Conservation (phyloP, 345 rosid genomes). For the Jatropha curcas region DNA sequence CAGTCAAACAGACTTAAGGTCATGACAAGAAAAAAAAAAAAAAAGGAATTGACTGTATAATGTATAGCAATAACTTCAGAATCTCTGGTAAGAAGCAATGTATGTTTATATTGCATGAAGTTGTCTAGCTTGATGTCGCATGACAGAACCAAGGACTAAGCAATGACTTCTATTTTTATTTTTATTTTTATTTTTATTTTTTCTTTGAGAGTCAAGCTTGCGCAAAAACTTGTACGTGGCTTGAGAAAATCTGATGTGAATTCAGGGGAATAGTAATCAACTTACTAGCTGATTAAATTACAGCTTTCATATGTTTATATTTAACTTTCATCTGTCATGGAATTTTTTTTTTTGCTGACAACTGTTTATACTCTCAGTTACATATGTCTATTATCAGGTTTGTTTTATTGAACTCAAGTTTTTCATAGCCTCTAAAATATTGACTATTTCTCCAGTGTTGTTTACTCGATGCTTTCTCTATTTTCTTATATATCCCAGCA, state of each 20-base stretch:
- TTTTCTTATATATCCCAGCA: conserved; percentile 26
- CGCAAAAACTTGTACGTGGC: not conserved
- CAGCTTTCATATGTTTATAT: not conserved
- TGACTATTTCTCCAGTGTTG: not conserved
- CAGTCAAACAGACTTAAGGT: not conserved
- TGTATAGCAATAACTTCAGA: not conserved
- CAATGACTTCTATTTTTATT: not conserved
- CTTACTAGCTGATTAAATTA: not conserved
- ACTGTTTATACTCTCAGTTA: not conserved
- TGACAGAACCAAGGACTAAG: not conserved
- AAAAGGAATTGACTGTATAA: too few relatives aligned
- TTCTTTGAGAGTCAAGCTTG: not conserved
- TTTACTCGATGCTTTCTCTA: not conserved
- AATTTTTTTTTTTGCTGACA: not conserved
- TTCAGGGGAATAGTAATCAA: not conserved
- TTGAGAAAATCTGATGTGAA: not conserved
- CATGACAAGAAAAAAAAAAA: not conserved
- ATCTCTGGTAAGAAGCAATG: not conserved
- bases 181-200: not conserved
- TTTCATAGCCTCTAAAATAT: not conserved
- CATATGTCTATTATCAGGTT: not conserved
- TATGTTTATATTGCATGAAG: not conserved
- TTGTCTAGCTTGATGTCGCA: not conserved
- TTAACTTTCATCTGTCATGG: not conserved
- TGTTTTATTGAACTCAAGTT: not conserved